A percentile compares a stretch with the other conserved stretches of the same genome.
These are phyloP conservation scores for Populus euphratica DNA, from an alignment of 345 rosid species.

Conservation along the genomic window DNA sequence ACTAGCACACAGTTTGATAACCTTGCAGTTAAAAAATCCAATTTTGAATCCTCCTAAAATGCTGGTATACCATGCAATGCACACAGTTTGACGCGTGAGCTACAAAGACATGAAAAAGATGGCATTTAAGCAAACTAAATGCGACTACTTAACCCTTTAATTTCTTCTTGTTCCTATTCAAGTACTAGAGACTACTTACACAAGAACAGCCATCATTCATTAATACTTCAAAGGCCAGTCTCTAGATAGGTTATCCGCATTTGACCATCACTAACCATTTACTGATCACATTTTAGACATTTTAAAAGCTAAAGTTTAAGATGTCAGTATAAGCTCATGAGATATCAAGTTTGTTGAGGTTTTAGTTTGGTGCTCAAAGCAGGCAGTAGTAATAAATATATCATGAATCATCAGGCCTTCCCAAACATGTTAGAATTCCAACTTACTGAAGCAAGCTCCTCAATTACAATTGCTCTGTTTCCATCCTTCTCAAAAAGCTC, in stretches of 20 bases:
- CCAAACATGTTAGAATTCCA: neutral
- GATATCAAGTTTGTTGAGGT: neutral
- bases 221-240: neutral
- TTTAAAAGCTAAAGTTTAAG: neutral
- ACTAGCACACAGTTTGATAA: neutral
- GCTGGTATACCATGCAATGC: neutral
- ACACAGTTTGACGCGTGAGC: neutral
- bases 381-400: neutral
- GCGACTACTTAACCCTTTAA: neutral
- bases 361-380: neutral
- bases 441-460: conserved; percentile 92
- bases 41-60: neutral
- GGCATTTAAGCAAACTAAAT: too few species aligned
- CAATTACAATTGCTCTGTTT: conserved; percentile 77
- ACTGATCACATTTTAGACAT: neutral
- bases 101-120: neutral
- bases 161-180: neutral
- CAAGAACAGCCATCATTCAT: neutral
- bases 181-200: neutral
- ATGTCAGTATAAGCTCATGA: neutral
- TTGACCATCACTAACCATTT: too few species aligned
- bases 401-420: neutral
- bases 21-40: neutral
- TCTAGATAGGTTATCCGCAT: neutral
- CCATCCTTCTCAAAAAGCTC: conserved; percentile 91